Evolutionary conservation across 768 basidiomycete genomes (phyloP).

Genomic region (Dacryopinax primogenitus): DNA sequence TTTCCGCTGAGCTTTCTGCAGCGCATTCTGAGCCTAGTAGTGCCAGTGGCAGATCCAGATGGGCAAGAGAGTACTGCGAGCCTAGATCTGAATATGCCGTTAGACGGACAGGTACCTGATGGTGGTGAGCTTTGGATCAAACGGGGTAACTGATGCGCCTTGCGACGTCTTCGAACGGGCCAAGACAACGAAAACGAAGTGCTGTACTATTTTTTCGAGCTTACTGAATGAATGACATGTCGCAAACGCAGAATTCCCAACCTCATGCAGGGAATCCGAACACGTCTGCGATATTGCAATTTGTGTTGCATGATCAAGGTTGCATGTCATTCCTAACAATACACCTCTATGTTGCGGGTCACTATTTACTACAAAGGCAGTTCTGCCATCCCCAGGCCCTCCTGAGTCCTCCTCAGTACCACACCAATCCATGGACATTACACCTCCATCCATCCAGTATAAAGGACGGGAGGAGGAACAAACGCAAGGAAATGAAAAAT

Average conservation of each 20-base stretch:
- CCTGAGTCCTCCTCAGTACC: not conserved
- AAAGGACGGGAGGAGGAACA: not conserved
- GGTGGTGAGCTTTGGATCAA: not conserved
- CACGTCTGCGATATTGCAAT: not conserved
- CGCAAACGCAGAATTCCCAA: too few relatives aligned
- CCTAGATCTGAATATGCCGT: not conserved
- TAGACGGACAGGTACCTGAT: not conserved
- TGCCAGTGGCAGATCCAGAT: not conserved
- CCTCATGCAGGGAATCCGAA: too few relatives aligned
- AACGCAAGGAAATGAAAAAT: not conserved
- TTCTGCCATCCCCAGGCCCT: not conserved
- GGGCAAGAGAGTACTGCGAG: not conserved
- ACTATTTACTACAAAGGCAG: slow-evolving; percentile 3
- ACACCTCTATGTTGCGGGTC: not conserved
- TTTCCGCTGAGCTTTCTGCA: not conserved
- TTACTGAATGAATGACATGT: too few relatives aligned
- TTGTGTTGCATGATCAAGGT: not conserved
- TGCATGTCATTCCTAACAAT: slow-evolving; percentile 4
- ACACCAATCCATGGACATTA: not conserved
- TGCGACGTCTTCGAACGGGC: not conserved
- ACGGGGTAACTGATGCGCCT: not conserved
- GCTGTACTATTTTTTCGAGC: not conserved
- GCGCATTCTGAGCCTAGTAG: not conserved
- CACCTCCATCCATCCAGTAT: not conserved
- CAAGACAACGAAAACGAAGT: too few relatives aligned